Conservation (phyloP, 129 eudicot species). For the Pittosporum tobira region DNA sequence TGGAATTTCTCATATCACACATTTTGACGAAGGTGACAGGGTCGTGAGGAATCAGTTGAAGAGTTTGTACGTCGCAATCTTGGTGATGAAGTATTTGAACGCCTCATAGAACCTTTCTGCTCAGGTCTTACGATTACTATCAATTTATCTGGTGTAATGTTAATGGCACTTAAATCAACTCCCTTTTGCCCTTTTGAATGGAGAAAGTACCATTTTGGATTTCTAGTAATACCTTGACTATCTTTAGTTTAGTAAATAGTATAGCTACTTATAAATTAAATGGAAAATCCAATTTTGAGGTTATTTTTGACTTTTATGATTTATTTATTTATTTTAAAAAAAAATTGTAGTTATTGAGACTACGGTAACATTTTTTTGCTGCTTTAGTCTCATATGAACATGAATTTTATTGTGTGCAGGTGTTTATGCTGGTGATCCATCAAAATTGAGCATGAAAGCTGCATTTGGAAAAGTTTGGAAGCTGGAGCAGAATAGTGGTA, state of each 20-base stretch:
- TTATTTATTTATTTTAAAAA: neutral
- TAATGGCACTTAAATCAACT: neutral
- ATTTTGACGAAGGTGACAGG: slow-evolving; percentile 56
- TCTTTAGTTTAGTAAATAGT: neutral
- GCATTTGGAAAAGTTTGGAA: slow-evolving; percentile 97
- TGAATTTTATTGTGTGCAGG: slow-evolving; percentile 35
- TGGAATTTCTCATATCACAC: slow-evolving; percentile 19
- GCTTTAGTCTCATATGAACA: neutral
- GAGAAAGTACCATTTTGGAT: neutral
- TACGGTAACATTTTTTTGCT: slow-evolving; percentile 2
- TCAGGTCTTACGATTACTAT: slow-evolving; percentile 39
- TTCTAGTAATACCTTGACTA: neutral
- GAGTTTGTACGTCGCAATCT: slow-evolving; percentile 95
- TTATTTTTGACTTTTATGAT: neutral
- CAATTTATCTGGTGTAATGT: neutral
- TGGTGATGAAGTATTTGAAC: slow-evolving; percentile 91
- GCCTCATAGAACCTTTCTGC: slow-evolving; percentile 94
- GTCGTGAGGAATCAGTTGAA: slow-evolving; percentile 85
- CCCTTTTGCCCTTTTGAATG: neutral
- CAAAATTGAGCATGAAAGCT: slow-evolving; percentile 91
- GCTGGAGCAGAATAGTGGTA: slow-evolving; percentile 84
- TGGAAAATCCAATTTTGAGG: too few relatives aligned
- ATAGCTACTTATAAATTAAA: neutral
- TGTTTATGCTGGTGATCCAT: slow-evolving; percentile 97
- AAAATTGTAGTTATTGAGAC: neutral